These are phyloP conservation scores for Ascocoryne sarcoides DNA, from an alignment of 2,329 filamentous ascomycete species.

Conservation along the genomic window DNA sequence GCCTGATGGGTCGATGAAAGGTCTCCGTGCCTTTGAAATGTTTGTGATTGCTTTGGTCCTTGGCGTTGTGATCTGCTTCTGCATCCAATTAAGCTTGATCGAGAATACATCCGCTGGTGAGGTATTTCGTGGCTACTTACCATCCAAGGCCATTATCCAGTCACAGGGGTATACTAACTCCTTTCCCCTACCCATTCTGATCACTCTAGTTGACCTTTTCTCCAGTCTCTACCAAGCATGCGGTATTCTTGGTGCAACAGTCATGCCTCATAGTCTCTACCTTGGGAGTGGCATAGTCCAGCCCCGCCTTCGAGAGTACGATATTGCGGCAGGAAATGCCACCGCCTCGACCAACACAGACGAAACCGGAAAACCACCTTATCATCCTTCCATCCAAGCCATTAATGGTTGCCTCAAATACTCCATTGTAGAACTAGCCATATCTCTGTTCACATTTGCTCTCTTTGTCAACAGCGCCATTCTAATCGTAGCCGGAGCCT, in stretches of 20 bases:
- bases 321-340: constrained; percentile 44
- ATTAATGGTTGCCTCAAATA: constrained; percentile 67
- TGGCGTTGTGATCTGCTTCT: constrained; percentile 63
- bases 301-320: constrained; percentile 55
- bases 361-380: constrained; percentile 41
- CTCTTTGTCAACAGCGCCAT: constrained; percentile 80
- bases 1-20: constrained; percentile 47
- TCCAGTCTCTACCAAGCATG: constrained; percentile 56
- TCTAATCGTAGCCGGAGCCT: constrained; percentile 71
- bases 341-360: constrained; percentile 25
- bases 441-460: constrained; percentile 74
- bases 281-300: constrained; percentile 63
- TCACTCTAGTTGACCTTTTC: constrained; percentile 13
- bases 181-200: neutral
- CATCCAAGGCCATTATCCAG: constrained; percentile 49
- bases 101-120: constrained; percentile 44
- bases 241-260: constrained; percentile 68
- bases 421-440: constrained; percentile 59
- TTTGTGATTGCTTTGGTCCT: constrained; percentile 56
- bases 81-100: constrained; percentile 58
- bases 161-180: constrained; percentile 38
- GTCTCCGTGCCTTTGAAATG: constrained; percentile 53
- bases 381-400: constrained; percentile 63
- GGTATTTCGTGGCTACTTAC: constrained; percentile 57
- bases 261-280: constrained; percentile 63